Evolutionary conservation across 2,329 filamentous ascomycete genomes (phyloP).

Genomic region (Alternaria infectoria): DNA sequence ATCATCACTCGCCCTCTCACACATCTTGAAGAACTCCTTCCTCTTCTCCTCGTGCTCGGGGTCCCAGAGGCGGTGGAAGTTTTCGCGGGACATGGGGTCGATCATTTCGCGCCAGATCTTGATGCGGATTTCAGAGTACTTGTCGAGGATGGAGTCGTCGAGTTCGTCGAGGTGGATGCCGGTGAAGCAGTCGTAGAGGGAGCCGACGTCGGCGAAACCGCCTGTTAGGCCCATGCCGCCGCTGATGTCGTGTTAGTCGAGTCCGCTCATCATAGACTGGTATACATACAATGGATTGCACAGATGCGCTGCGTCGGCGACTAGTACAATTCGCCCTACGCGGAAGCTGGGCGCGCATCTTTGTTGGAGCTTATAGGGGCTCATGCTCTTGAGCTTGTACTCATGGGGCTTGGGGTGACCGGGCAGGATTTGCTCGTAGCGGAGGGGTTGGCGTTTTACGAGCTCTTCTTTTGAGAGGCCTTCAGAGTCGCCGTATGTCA

Average conservation of each 20-base stretch:
- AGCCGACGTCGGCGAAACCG: slow-evolving; percentile 68
- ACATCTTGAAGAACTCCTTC: slow-evolving; percentile 44
- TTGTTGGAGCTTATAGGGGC: slow-evolving; percentile 68
- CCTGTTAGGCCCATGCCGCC: slow-evolving; percentile 69
- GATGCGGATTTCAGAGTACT: slow-evolving; percentile 44
- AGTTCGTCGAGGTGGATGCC: slow-evolving; percentile 44
- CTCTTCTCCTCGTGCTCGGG: slow-evolving; percentile 30
- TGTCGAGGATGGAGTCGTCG: slow-evolving; percentile 44
- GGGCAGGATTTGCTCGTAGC: slow-evolving; percentile 65
- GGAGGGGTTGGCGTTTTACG: slow-evolving; percentile 59
- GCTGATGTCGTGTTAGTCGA: slow-evolving; percentile 24
- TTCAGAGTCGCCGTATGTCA: slow-evolving; percentile 66
- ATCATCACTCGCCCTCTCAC: slow-evolving; percentile 37
- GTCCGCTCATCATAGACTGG: neutral
- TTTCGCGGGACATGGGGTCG: slow-evolving; percentile 49
- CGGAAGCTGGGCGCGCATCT: slow-evolving; percentile 64
- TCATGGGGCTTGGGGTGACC: slow-evolving; percentile 64
- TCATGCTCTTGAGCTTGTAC: slow-evolving; percentile 64
- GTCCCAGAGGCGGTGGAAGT: slow-evolving; percentile 48
- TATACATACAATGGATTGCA: slow-evolving; percentile 56
- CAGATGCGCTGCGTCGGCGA: slow-evolving; percentile 68
- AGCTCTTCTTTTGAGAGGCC: slow-evolving; percentile 62
- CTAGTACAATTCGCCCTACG: slow-evolving; percentile 63
- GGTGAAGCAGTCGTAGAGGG: slow-evolving; percentile 64
- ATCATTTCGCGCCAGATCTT: slow-evolving; percentile 45